Evolutionary conservation across 306 rosid genomes (phyloP).

Genomic region (Begonia masoniana): DNA sequence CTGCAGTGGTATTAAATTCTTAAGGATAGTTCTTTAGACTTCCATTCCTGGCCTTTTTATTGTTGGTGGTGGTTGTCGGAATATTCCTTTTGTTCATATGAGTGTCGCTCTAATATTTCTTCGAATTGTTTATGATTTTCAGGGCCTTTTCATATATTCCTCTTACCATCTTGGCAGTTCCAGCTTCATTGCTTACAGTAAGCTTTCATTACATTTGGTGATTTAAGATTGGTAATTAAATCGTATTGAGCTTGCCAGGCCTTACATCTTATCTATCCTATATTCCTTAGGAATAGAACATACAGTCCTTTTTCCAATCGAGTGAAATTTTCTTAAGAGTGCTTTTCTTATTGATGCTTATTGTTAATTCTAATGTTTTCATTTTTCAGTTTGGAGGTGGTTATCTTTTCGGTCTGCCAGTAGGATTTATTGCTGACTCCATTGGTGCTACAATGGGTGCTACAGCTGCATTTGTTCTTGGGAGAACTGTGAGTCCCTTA

Average conservation of each 20-base stretch:
- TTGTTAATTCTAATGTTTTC: constrained; percentile 7
- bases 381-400: constrained; percentile 79
- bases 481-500: constrained; percentile 64
- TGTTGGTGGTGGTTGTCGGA: neutral
- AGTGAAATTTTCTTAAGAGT: neutral
- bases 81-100: neutral
- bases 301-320: neutral
- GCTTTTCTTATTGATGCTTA: constrained; percentile 3
- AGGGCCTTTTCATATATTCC: constrained; percentile 83
- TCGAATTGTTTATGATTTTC: constrained; percentile 13
- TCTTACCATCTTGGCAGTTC: constrained; percentile 76
- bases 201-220: neutral
- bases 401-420: constrained; percentile 72
- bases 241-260: neutral
- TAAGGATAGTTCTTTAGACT: no score
- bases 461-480: constrained; percentile 73
- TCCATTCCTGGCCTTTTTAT: neutral
- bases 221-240: neutral
- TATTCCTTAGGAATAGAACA: neutral
- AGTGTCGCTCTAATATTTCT: neutral
- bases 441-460: constrained; percentile 73
- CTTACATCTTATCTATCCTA: neutral
- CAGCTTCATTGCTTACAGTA: constrained; percentile 85
- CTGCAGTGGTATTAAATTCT: no score
- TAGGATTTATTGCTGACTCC: constrained; percentile 77